Evolutionary conservation across 176 grass and related monocot species (phyloP).

Genomic region (Thalia dealbata): DNA sequence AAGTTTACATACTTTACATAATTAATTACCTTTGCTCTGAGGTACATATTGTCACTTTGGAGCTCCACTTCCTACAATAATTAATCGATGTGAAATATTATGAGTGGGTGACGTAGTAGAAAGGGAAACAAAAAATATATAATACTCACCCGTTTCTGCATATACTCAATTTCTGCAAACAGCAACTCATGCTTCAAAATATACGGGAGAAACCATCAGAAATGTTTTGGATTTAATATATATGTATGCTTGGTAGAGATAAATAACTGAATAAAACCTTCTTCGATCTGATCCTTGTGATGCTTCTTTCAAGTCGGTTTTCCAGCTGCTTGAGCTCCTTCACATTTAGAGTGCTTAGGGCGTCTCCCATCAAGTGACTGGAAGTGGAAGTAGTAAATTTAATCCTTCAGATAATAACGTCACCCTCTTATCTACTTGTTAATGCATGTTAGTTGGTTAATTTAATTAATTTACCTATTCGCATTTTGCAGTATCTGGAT

Average conservation of each 20-base stretch:
- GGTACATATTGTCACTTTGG: slow-evolving; percentile 50
- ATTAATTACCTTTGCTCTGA: slow-evolving; percentile 48
- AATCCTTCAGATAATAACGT: too few species aligned
- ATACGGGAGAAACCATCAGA: not conserved
- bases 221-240: too few species aligned
- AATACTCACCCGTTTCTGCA: slow-evolving; percentile 48
- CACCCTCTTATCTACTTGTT: too few species aligned
- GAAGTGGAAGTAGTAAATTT: not conserved
- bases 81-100: slow-evolving; percentile 7
- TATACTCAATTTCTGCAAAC: slow-evolving; percentile 50
- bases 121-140: not conserved
- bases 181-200: slow-evolving; percentile 58
- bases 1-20: too few species aligned
- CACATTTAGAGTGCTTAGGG: slow-evolving; percentile 36
- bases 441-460: too few species aligned
- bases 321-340: slow-evolving; percentile 78
- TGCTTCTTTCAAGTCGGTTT: slow-evolving; percentile 65
- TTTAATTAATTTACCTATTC: not conserved
- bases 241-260: too few species aligned
- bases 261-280: slow-evolving; percentile 36
- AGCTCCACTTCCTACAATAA: slow-evolving; percentile 52
- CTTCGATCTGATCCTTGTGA: slow-evolving; percentile 57
- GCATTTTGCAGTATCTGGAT: slow-evolving; percentile 17
- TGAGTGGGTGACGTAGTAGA: not conserved
- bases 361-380: slow-evolving; percentile 57